Evolutionary conservation across 1,139 yeast genomes (phyloP), one percentile per base, ranked within the genome.

Genomic region (Nakaseomyces kungkrabaensis): DNA sequence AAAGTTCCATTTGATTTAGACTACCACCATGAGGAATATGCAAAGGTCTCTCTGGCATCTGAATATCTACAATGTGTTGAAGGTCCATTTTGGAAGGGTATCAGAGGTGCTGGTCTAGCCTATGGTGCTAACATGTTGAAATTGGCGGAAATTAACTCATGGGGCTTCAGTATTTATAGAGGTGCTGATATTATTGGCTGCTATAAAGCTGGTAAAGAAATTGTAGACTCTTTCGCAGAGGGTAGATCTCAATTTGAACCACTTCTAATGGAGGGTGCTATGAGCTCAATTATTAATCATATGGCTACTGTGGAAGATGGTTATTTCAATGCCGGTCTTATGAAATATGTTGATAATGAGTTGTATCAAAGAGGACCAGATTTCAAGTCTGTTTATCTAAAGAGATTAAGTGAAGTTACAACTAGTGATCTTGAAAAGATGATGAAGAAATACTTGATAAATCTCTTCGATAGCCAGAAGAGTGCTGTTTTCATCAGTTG

Each of bases 31-130:
- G 76, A 77, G 13, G 97, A 90, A 59, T 72, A 82, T 40, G 81
- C 85, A 49, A 82, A 82, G 29, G 75, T 92, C 45, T 76, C 83
- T 0, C 74, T 92, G 24, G 88, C 92, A 6, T 75, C 85, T 9
- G 90, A 85, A 52, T 85, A 82, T 61, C 72, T 94, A 53, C 84
- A 83, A 57, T 85, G 90, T 31, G 88, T 88, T 26, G 99, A 94
- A 67, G 99, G 99, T 1, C 97, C 98, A 37, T 83, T 92, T 57
- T 92, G 98, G 97, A 78, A 89, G 62, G 96, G 94, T 47, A 86
- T 94, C 40, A 79, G 99, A 68, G 99, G 99, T 38, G 78, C 90
- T 1, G 99, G 99, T 1, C 73, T 88, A 49, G 97, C 97, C 0
- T 94, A 94, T 66, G 97, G 97, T 33, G 94, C 92, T 1, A 74